Percentiles rank a stretch among this genome's conserved stretches.
These are phyloP conservation scores for Penicillium bialowiezense DNA, from an alignment of 495 filamentous ascomycete species.

Conservation along the genomic window DNA sequence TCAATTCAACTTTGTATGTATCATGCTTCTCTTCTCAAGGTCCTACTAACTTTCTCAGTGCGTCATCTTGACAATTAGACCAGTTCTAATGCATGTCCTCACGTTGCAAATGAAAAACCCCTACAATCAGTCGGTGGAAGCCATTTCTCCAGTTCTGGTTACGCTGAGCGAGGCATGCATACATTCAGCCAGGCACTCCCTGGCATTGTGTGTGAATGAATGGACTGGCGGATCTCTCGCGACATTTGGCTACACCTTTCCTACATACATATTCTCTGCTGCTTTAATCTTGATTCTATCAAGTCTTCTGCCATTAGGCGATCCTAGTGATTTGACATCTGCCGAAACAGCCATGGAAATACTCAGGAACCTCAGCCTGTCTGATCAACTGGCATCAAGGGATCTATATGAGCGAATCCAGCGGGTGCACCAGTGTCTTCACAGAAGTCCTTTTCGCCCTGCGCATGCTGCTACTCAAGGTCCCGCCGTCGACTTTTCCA, in stretches of 20 bases:
- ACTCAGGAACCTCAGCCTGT: constrained; percentile 28
- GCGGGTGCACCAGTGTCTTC: constrained; percentile 24
- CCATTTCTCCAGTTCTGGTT: constrained; percentile 24
- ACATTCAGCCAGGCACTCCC: constrained; percentile 34
- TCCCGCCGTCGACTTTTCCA: background rate
- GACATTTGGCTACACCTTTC: constrained; percentile 36
- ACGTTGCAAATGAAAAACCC: constrained; percentile 21
- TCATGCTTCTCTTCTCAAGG: background rate
- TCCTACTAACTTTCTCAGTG: constrained; percentile 18
- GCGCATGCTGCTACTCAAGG: background rate
- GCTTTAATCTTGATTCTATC: constrained; percentile 34
- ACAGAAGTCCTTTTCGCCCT: background rate
- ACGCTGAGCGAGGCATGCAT: constrained; percentile 39
- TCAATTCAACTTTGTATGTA: constrained; percentile 33
- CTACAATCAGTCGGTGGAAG: background rate
- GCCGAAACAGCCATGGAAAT: constrained; percentile 34
- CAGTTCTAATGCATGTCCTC: constrained; percentile 34
- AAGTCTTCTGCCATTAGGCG: constrained; percentile 27
- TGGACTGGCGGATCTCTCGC: constrained; percentile 38
- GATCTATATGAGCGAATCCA: constrained; percentile 31
- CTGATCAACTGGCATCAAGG: constrained; percentile 30
- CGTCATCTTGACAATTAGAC: constrained; percentile 37
- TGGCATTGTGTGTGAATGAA: constrained; percentile 33
- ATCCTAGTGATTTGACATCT: constrained; percentile 22
- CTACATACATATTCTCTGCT: constrained; percentile 38